Conservation (phyloP, 176 grass and related monocot genomes). For the Carex kokanica region DNA sequence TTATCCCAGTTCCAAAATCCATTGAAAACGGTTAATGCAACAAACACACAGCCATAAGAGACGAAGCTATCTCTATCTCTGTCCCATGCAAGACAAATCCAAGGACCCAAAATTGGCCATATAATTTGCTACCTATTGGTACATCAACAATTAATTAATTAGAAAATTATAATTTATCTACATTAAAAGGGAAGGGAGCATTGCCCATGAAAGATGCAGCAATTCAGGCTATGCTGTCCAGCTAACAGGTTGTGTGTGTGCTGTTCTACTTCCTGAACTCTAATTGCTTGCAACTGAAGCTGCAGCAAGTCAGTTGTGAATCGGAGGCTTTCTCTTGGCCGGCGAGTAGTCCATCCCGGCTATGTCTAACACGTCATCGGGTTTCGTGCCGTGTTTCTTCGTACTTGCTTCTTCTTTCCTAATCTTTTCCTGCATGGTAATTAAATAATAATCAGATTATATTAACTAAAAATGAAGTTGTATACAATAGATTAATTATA, state of each 20-base stretch:
- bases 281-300: conserved; percentile 10
- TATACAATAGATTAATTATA: not conserved
- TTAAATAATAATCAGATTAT: not conserved
- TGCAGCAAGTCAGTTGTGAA: conserved; percentile 63
- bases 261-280: conserved; percentile 44
- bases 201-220: conserved; percentile 79
- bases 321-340: conserved; percentile 75
- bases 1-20: not conserved
- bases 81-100: conserved; percentile 30
- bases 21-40: conserved; percentile 17
- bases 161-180: conserved; percentile 27
- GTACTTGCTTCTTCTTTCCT: not conserved
- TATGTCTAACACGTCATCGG: conserved; percentile 61
- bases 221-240: conserved; percentile 79
- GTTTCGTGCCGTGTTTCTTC: conserved; percentile 17
- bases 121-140: conserved; percentile 15
- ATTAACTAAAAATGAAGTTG: not conserved
- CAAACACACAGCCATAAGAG: conserved; percentile 30
- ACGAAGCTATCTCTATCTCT: conserved; percentile 39
- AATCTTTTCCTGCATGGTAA: not conserved
- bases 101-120: conserved; percentile 6
- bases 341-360: conserved; percentile 97
- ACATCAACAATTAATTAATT: conserved; percentile 32
- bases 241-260: conserved; percentile 32
- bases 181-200: conserved; percentile 32